These are phyloP conservation scores for Wickerhamomyces sp. DNA, from an alignment of 1,139 yeast species.

Conservation along the genomic window DNA sequence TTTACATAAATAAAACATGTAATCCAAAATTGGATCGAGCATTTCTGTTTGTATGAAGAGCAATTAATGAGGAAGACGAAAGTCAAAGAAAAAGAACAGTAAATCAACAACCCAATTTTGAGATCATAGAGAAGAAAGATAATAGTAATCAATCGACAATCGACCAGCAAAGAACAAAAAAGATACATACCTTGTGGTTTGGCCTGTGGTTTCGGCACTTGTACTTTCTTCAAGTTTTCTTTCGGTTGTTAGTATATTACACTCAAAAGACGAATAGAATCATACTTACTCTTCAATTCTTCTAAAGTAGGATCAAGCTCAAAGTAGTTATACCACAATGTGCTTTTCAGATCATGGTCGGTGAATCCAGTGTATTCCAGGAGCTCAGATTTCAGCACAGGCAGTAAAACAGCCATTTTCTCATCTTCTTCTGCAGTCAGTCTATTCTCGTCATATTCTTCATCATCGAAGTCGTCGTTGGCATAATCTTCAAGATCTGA, in stretches of 20 bases:
- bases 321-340: slow-evolving; percentile 58
- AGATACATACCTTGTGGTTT: slow-evolving; percentile 17
- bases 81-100: background rate
- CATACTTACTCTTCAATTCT: slow-evolving; percentile 41
- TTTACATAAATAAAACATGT: background rate
- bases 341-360: slow-evolving; percentile 52
- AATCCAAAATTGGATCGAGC: slow-evolving; percentile 5
- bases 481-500: slow-evolving; percentile 25
- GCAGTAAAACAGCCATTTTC: slow-evolving; percentile 39
- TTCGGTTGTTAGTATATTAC: slow-evolving; percentile 4
- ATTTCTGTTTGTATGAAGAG: background rate
- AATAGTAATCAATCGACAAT: background rate
- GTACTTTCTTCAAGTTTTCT: slow-evolving; percentile 17
- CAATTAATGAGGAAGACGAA: background rate
- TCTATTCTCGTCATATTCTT: slow-evolving; percentile 27
- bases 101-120: slow-evolving; percentile 9
- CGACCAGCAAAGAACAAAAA: background rate
- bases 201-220: slow-evolving; percentile 2
- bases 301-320: slow-evolving; percentile 49
- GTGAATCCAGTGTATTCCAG: slow-evolving; percentile 40
- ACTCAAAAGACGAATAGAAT: background rate
- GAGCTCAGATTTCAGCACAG: slow-evolving; percentile 35
- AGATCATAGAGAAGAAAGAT: slow-evolving; percentile 2
- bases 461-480: slow-evolving; percentile 21
- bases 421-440: slow-evolving; percentile 52